Evolutionary conservation across 1,139 yeast genomes (phyloP), one percentile per base, ranked within the genome.

Genomic region (Taiozyma sp.): DNA sequence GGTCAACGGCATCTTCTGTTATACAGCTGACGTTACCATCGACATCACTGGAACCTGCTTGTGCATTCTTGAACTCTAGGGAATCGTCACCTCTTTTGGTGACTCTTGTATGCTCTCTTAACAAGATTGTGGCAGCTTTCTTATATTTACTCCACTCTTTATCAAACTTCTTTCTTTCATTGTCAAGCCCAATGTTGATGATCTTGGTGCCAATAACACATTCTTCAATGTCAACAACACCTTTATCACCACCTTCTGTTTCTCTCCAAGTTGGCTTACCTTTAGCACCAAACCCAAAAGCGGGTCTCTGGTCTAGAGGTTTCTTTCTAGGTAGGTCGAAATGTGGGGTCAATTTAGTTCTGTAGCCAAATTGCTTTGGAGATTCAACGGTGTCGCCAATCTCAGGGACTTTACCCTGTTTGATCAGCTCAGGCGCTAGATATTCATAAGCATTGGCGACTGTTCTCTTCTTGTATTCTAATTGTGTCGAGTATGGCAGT

Each of bases 271-370:
- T 73, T 32, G 84, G 93, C 71, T 80, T 84, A 47, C 83, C 97
- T 74, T 81, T 87, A 57, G 87, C 78, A 9, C 96, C 97, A 72
- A 92, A 93, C 1, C 99, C 99, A 51, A 93, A 74, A 22, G 87
- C 81, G 23, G 97, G 96, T 45, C 80, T 70, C 40, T 67, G 66
- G 48, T 67, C 52, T 41, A 67, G 66, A 55, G 65, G 58, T 56
- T 65, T 54, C 48, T 72, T 74, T 57, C 79, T 74, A n/a, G 96
- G 96, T 43, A 90, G 73, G 64, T 90, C 93, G 70, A 92, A 93
- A 72, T 93, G 99, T 5, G 99, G 99, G 1, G 99, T 93, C 48
- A 93, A 76, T 65, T 93, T 93, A 1, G 99, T 93, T 65, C 99
- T 75, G 70, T 93, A 93, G 45, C 76, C 75, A 65, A 79, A 88